phyloP scores from a whole-genome alignment of 192 early-diverging fungal species.

The Coemansia sp. region DNA sequence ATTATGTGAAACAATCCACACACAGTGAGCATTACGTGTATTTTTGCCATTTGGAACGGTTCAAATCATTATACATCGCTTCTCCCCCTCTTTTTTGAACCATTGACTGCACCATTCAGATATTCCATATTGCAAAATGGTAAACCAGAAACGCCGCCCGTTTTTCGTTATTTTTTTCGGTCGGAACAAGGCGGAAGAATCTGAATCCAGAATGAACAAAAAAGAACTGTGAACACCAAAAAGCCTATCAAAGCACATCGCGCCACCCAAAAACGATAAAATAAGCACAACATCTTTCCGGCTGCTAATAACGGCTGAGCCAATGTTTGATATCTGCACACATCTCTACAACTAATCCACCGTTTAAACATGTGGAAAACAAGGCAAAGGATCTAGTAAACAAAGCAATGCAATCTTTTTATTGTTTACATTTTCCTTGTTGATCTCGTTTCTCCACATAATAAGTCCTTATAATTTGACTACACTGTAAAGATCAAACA shows the following conservation, averaged over 20 bases:
- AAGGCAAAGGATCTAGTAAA: no score
- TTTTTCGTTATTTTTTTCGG: not conserved
- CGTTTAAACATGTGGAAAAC: not conserved
- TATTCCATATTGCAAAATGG: not conserved
- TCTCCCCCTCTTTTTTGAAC: not conserved
- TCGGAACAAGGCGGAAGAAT: constrained; percentile 1
- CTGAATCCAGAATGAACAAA: not conserved
- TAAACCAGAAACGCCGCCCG: constrained; percentile 3
- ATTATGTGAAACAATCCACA: not conserved
- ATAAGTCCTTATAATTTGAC: not conserved
- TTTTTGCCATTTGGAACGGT: not conserved
- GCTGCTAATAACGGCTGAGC: no score
- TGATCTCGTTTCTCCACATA: not conserved
- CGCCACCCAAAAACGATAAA: not conserved
- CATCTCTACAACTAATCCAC: no score
- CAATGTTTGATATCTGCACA: no score
- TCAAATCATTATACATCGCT: not conserved
- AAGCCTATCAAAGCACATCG: not conserved
- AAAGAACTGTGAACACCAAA: no score
- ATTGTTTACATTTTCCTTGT: not conserved
- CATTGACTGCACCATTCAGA: not conserved
- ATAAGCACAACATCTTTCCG: no score
- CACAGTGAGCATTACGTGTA: not conserved
- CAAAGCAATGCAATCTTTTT: not conserved
- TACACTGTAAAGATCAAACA: not conserved